Evolutionary conservation across 192 early-diverging fungal genomes (phyloP).

Genomic region (Coemansia sp.): DNA sequence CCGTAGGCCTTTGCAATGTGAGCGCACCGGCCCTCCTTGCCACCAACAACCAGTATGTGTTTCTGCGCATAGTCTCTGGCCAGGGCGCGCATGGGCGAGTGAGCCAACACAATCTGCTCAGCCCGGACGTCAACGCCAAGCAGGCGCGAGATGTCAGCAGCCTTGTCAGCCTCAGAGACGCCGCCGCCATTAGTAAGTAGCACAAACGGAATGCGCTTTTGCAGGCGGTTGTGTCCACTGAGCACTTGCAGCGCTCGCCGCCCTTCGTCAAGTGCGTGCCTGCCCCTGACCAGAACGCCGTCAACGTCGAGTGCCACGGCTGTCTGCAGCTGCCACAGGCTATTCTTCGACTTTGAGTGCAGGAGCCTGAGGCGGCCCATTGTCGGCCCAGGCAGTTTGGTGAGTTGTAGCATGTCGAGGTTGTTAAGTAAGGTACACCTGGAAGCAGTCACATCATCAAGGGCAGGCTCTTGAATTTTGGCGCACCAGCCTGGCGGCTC

Average conservation of each 20-base stretch:
- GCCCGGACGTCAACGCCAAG: constrained; percentile 59
- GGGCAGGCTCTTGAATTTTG: no score
- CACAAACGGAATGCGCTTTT: constrained; percentile 66
- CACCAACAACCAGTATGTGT: constrained; percentile 76
- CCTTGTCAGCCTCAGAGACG: constrained; percentile 69
- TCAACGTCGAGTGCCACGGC: constrained; percentile 76
- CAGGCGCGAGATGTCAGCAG: constrained; percentile 59
- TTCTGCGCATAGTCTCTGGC: constrained; percentile 58
- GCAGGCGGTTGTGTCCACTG: constrained; percentile 54
- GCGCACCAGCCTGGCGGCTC: no score
- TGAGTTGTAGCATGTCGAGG: no score
- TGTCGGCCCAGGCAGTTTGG: no score
- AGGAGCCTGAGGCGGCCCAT: no score
- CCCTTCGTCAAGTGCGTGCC: constrained; percentile 63
- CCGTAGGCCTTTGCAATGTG: constrained; percentile 68
- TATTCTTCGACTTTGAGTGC: no score
- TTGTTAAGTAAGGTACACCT: no score
- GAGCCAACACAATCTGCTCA: constrained; percentile 74
- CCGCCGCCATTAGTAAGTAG: constrained; percentile 90
- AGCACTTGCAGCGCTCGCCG: constrained; percentile 65
- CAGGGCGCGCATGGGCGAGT: constrained; percentile 80
- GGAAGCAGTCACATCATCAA: no score
- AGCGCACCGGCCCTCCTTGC: constrained; percentile 55
- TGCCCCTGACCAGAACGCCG: constrained; percentile 85
- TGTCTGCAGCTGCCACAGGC: constrained; percentile 44